Percentiles rank a stretch among this genome's conserved stretches.
Conservation (phyloP, 2,329 filamentous ascomycete genomes). For the Colletotrichum acutatum region DNA sequence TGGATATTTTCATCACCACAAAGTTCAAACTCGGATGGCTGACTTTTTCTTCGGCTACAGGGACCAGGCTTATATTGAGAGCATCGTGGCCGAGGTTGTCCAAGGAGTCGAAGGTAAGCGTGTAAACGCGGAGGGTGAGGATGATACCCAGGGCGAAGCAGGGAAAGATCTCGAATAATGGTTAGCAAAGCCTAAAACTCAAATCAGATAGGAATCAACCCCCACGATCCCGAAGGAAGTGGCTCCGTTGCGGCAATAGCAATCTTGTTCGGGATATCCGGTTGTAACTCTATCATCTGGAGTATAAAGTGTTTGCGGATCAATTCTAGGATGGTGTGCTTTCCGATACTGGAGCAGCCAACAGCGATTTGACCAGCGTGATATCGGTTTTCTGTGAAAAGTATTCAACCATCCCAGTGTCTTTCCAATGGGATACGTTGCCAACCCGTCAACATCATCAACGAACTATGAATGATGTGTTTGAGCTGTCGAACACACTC, state of each 20-base stretch:
- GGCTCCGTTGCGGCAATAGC: constrained; percentile 7
- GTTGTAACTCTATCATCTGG: constrained; percentile 16
- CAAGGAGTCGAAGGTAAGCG: constrained; percentile 78
- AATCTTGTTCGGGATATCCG: neutral
- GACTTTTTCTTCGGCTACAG: constrained; percentile 49
- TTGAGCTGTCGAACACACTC: neutral
- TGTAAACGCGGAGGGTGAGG: constrained; percentile 77
- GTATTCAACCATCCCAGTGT: neutral
- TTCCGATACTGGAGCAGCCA: neutral
- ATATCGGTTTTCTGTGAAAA: neutral
- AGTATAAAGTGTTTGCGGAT: neutral
- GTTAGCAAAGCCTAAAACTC: neutral
- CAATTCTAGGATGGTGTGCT: neutral
- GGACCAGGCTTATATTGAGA: constrained; percentile 82
- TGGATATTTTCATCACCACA: neutral
- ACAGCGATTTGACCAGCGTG: neutral
- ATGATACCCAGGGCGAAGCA: constrained; percentile 54
- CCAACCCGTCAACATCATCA: neutral
- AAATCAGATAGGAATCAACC: constrained; percentile 9
- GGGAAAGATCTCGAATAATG: constrained; percentile 5
- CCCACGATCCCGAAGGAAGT: neutral
- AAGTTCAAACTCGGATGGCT: constrained; percentile 1
- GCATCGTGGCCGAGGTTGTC: constrained; percentile 81
- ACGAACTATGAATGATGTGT: neutral
- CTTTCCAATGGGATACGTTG: neutral